These are phyloP conservation scores for Penicillium maclennaniae DNA, from an alignment of 495 filamentous ascomycete genomes.

Conservation along the genomic window DNA sequence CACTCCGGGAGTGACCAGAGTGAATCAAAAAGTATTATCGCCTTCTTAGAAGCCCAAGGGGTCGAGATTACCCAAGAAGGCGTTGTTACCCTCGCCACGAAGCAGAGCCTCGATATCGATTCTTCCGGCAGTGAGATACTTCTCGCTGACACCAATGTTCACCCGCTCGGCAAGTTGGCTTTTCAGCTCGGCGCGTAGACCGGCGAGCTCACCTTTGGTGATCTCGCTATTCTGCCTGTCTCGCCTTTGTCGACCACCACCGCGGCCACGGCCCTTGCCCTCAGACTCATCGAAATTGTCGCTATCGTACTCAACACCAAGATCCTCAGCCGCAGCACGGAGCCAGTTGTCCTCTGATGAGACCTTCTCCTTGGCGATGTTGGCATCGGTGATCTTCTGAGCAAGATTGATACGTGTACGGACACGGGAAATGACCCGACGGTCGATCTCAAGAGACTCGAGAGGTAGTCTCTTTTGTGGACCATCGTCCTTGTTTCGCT, in stretches of 20 bases:
- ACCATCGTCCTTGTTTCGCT: constrained; percentile 39
- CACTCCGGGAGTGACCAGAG: not conserved
- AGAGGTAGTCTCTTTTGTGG: constrained; percentile 58
- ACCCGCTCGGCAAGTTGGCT: constrained; percentile 66
- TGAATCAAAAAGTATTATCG: not conserved
- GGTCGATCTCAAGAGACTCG: constrained; percentile 77
- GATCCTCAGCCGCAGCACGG: constrained; percentile 78
- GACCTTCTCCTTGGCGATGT: constrained; percentile 80
- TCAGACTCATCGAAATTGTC: constrained; percentile 69
- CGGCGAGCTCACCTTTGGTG: constrained; percentile 66
- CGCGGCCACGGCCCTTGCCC: constrained; percentile 62
- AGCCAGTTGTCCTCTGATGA: constrained; percentile 82
- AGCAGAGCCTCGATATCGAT: constrained; percentile 81
- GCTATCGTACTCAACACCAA: constrained; percentile 90
- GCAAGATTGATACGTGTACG: constrained; percentile 71
- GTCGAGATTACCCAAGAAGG: constrained; percentile 63
- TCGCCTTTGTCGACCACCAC: constrained; percentile 67
- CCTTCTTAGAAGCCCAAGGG: constrained; percentile 40
- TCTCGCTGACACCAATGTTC: constrained; percentile 89
- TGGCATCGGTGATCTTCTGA: constrained; percentile 78
- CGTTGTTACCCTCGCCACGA: constrained; percentile 52
- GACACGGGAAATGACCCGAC: constrained; percentile 68
- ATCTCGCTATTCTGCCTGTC: constrained; percentile 65
- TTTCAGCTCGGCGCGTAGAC: constrained; percentile 40
- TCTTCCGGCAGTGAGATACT: constrained; percentile 74